Conservation (phyloP, 352 stramenopile genomes). For the Pythium sukuiense region DNA sequence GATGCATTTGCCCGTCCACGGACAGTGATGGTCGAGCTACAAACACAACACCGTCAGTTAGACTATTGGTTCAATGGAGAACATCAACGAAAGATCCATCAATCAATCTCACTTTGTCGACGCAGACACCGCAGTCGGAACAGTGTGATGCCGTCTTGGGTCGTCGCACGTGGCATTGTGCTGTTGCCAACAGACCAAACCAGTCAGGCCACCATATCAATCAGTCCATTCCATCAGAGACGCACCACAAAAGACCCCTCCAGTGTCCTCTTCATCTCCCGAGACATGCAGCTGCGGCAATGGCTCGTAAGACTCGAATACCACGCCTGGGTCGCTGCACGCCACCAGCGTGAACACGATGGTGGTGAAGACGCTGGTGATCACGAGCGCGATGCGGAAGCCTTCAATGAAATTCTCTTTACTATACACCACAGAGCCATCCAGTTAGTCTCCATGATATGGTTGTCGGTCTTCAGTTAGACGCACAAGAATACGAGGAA, state of each 20-base stretch:
- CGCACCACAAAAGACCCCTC: slow-evolving; percentile 72
- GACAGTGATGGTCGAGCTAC: slow-evolving; percentile 81
- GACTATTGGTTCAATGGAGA: neutral
- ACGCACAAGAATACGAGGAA: slow-evolving; percentile 53
- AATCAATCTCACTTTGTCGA: slow-evolving; percentile 43
- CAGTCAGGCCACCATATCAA: slow-evolving; percentile 3
- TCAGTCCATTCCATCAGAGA: slow-evolving; percentile 2
- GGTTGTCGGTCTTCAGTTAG: neutral
- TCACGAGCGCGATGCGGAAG: slow-evolving; percentile 47
- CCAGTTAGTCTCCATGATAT: neutral
- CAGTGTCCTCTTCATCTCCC: slow-evolving; percentile 37
- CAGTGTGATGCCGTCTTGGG: slow-evolving; percentile 76
- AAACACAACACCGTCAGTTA: neutral
- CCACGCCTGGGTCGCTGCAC: slow-evolving; percentile 71
- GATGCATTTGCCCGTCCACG: slow-evolving; percentile 75
- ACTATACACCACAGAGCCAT: slow-evolving; percentile 6
- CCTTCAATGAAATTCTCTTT: slow-evolving; percentile 37
- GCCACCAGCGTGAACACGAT: slow-evolving; percentile 75
- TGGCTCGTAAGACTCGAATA: slow-evolving; percentile 52
- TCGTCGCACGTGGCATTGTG: slow-evolving; percentile 73
- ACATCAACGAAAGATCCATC: neutral
- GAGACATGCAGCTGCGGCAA: slow-evolving; percentile 25
- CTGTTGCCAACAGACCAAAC: slow-evolving; percentile 28
- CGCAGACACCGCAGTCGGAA: slow-evolving; percentile 75
- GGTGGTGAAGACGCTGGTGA: slow-evolving; percentile 59